Evolutionary conservation across 2,329 filamentous ascomycete genomes (phyloP), one percentile per base, ranked within the genome.

Genomic region (Diaporthe vaccinii): DNA sequence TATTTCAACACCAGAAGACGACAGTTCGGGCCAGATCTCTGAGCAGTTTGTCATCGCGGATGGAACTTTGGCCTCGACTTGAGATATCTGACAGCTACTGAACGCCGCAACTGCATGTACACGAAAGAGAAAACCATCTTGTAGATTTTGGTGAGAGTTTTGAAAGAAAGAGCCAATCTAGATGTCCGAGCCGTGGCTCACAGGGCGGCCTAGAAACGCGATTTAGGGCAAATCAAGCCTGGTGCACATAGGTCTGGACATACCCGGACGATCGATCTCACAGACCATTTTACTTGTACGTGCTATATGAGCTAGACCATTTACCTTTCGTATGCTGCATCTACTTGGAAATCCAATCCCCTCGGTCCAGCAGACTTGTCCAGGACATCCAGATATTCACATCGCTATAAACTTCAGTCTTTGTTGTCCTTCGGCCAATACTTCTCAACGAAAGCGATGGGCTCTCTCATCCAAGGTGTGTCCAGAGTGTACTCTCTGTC

Each of bases 401-500:
- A 58, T 2, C 41, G 58, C 12, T 41, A 36, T 25, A 36, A 12
- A 39, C 10, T 17, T 61, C 10, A 61, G 8, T 3, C 6, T 22
- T 15, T 39, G 22, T 9, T 61, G 34, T 22, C 12, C 12, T 39
- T 61, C 41, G 58, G 36, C 34, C 34, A 61, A 15, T 61, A 39
- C 22, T 15, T 41, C 22, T 61, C 22, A 20, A 41, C 58, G 22
- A 61, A 61, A 17, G 22, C 58, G 22, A 61, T 41, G 14, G 34
- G 58, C 5, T 61, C 58, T 61, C 9, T 39, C 58, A 61, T 61
- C 36, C 58, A 61, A 17, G 58, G 36, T 3, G 58, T 61, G n/a
- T 61, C 58, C 44, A 74, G 14, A 20, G 25, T 75, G 61, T 77
- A 49, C 14, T 57, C 46, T 62, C 73, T 51, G 25, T 77, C 76